Evolutionary conservation across 2,329 filamentous ascomycete genomes (phyloP), one percentile per base, ranked within the genome.

Genomic region (Aspergillus ruber): DNA sequence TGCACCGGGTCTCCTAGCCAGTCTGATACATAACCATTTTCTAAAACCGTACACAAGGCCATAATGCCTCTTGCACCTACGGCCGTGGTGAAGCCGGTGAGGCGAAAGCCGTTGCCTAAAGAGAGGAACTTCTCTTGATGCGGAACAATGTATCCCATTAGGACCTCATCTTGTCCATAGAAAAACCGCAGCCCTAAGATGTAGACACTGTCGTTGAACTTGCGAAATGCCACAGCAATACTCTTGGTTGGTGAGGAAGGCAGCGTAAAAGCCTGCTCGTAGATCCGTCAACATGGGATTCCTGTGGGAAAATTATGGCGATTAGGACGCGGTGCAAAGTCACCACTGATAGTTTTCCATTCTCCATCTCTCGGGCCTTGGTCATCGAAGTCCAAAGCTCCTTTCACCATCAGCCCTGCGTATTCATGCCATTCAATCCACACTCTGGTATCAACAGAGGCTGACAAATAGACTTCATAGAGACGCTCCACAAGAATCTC

Each of bases 11-110:
- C 10, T 9, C 53, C 54, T 12, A 43, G 49, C 55, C 55, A 59
- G 20, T 41, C 25, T 6, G 56, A 56, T 21, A 52, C 33, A 9
- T 38, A 12, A 15, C 52, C 55, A 32, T 47, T 44, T 6, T 43
- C 39, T 12, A 49, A 53, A n/a, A 42, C 50, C 20, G 49, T 46
- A 25, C 47, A 48, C 15, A 57, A 47, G 2, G 50, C 56, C 44
- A 49, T 48, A n/a, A 57, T 55, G 12, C 56, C 56, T 41, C 45
- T 47, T 20, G 53, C 46, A 3, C 52, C 46, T 9, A 53, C 35
- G 5, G 55, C 54, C 21, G 42, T 32, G 32, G 54, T 51, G 20
- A 57, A 52, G 3, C 55, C 54, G 17, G 45, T 51, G 10, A 57
- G 44, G 13, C 27, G n/a, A n/a, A n/a, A 50, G 25, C 40, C 44